phyloP scores from a whole-genome alignment of 2,329 filamentous ascomycete genomes.

The Phoma sp. region DNA sequence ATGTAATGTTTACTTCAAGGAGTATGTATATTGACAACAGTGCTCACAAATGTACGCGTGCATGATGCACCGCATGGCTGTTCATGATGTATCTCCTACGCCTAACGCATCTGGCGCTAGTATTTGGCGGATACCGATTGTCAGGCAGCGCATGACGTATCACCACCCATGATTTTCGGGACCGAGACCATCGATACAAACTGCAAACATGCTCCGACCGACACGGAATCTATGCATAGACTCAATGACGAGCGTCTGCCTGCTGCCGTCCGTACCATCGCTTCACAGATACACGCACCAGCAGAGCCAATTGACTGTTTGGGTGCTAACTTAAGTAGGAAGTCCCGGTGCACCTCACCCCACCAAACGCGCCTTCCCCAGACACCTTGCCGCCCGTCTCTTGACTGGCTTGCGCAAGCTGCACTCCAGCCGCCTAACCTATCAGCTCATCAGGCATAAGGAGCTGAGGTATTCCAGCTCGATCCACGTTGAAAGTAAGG shows the following conservation, averaged over 20 bases:
- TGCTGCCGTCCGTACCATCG: slow-evolving; percentile 21
- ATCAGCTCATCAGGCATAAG: slow-evolving; percentile 21
- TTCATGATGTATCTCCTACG: background rate
- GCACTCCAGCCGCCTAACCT: slow-evolving; percentile 26
- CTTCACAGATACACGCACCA: slow-evolving; percentile 18
- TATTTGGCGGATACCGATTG: slow-evolving; percentile 8
- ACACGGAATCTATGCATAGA: slow-evolving; percentile 26
- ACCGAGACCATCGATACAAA: slow-evolving; percentile 10
- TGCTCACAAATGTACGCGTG: too few species aligned
- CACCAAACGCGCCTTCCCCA: slow-evolving; percentile 12
- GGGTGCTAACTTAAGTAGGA: slow-evolving; percentile 20
- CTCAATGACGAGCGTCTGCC: slow-evolving; percentile 34
- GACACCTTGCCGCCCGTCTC: slow-evolving; percentile 22
- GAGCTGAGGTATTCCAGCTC: slow-evolving; percentile 6
- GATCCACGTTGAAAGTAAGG: slow-evolving; percentile 4
- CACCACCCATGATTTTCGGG: slow-evolving; percentile 16
- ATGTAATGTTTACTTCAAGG: too few species aligned
- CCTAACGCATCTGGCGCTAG: background rate
- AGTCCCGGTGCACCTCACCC: slow-evolving; percentile 24
- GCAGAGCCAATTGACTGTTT: slow-evolving; percentile 4
- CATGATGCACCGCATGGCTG: background rate
- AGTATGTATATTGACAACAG: too few species aligned
- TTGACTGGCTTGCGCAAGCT: slow-evolving; percentile 20
- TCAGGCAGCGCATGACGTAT: slow-evolving; percentile 22
- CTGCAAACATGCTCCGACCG: slow-evolving; percentile 20